phyloP scores from a whole-genome alignment of 768 basidiomycete genomes.

The Boletus sp. region DNA sequence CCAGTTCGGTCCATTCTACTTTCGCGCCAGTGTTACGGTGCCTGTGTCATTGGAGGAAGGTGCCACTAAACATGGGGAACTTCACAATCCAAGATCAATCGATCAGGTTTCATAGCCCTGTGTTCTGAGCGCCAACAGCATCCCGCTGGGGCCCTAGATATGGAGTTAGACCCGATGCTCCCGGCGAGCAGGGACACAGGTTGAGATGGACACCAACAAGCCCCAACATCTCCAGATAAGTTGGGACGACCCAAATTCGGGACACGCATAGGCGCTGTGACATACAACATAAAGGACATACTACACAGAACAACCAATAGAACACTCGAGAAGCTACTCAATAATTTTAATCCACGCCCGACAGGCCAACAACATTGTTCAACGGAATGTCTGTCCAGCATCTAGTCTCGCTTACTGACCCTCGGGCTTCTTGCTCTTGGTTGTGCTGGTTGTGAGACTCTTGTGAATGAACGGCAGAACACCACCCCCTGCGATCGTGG shows the following conservation, averaged over 20 bases:
- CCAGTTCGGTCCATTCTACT: not conserved
- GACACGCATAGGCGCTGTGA: not conserved
- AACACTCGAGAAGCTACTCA: conserved; percentile 4
- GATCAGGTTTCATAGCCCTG: not conserved
- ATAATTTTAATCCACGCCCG: conserved; percentile 16
- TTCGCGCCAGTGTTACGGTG: not conserved
- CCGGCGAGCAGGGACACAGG: too few relatives aligned
- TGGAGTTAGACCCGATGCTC: too few relatives aligned
- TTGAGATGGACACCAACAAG: not conserved
- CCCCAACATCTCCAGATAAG: not conserved
- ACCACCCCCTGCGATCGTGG: conserved; percentile 90
- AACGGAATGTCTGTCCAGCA: not conserved
- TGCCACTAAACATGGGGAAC: not conserved
- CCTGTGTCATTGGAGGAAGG: not conserved
- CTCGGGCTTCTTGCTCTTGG: conserved; percentile 47
- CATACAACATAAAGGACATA: conserved; percentile 11
- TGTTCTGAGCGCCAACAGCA: not conserved
- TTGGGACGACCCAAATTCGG: not conserved
- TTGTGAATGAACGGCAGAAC: conserved; percentile 89
- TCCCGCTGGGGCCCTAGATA: too few relatives aligned
- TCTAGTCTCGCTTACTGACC: conserved; percentile 19
- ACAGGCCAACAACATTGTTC: conserved; percentile 3
- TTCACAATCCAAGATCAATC: too few relatives aligned
- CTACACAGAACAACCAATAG: conserved; percentile 13
- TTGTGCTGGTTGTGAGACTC: conserved; percentile 54